Percentiles rank a stretch among this genome's conserved stretches.
Evolutionary conservation across 2,329 filamentous ascomycete genomes (phyloP).

Genomic region (Ambrosiella cleistominuta): DNA sequence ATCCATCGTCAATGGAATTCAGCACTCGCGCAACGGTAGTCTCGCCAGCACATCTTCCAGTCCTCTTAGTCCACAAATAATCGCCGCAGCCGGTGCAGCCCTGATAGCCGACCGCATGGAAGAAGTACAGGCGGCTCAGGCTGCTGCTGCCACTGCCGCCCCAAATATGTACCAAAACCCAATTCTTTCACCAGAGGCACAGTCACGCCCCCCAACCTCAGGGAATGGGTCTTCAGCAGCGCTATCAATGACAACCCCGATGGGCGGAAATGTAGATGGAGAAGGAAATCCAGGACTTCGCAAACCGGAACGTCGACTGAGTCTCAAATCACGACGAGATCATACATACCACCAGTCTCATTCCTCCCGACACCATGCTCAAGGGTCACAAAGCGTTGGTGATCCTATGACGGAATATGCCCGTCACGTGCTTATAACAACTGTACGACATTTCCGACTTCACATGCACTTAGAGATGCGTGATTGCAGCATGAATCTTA

Average conservation of each 20-base stretch:
- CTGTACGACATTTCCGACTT: slow-evolving; percentile 32
- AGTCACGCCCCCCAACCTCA: slow-evolving; percentile 25
- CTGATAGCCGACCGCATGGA: slow-evolving; percentile 35
- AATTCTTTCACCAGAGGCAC: slow-evolving; percentile 14
- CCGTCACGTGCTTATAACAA: slow-evolving; percentile 87
- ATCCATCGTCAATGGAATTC: slow-evolving; percentile 90
- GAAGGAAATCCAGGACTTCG: slow-evolving; percentile 27
- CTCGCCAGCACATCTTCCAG: slow-evolving; percentile 62
- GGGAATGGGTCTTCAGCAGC: slow-evolving; percentile 26
- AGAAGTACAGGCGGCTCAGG: slow-evolving; percentile 16
- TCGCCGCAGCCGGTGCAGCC: slow-evolving; percentile 47
- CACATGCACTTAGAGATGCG: neutral
- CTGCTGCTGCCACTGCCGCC: neutral
- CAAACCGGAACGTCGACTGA: slow-evolving; percentile 44
- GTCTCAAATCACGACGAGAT: slow-evolving; percentile 47
- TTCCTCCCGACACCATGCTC: slow-evolving; percentile 49
- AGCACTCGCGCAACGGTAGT: slow-evolving; percentile 83
- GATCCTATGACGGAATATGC: slow-evolving; percentile 98
- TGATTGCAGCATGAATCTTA: neutral
- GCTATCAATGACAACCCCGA: slow-evolving; percentile 17
- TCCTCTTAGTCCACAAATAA: slow-evolving; percentile 75
- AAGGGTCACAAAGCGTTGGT: slow-evolving; percentile 41
- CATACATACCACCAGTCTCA: slow-evolving; percentile 60
- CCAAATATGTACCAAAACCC: neutral
- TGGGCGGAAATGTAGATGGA: slow-evolving; percentile 11